Evolutionary conservation across 179 eudicot species (phyloP), one percentile per base, ranked within the genome.

Genomic region (Camellia oleifera): DNA sequence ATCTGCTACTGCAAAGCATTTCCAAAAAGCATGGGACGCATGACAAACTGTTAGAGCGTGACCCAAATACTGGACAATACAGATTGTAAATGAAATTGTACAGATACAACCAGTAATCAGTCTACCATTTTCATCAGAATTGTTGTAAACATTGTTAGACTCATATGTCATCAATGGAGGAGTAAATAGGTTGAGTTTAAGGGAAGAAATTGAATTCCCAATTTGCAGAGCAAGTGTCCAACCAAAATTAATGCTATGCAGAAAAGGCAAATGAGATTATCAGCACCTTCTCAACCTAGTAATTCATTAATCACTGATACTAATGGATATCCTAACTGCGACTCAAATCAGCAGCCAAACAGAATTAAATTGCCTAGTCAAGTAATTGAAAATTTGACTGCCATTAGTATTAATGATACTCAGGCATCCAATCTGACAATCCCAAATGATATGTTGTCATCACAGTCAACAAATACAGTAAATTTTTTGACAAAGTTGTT

Each of bases 131-230:
- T 58, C 4, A 26, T 4, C 18, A 20, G 63, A 20, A 8, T 72
- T 52, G 23, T 45, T 45, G 72, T 5, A 68, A 68, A 68, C 72
- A 68, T 68, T 67, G 23, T 69, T 45, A 69, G 20, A 45, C n/a
- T n/a, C 23, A 67, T 23, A 15, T 69, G n/a, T 44, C 72, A 44
- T 69, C 52, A 44, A 44, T 18, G 10, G 44, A 67, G 48, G 71
- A 67, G 42, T 40, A 14, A 68, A 68, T 68, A n/a, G 72, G 72
- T 42, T 44, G 50, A 44, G 53, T n/a, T 69, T 69, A 69, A 6
- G 14, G 15, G 52, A 3, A 69, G 12, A 46, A 69, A 69, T 69
- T 20, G 54, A n/a, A 46, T 42, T 68, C 3, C 46, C 4, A 44
- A 45, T 15, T 15, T 50, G 18, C 73, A 4, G 72, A 69, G 72